Evolutionary conservation across 2,329 filamentous ascomycete genomes (phyloP), one percentile per base, ranked within the genome.

Genomic region (Alternaria alternata): DNA sequence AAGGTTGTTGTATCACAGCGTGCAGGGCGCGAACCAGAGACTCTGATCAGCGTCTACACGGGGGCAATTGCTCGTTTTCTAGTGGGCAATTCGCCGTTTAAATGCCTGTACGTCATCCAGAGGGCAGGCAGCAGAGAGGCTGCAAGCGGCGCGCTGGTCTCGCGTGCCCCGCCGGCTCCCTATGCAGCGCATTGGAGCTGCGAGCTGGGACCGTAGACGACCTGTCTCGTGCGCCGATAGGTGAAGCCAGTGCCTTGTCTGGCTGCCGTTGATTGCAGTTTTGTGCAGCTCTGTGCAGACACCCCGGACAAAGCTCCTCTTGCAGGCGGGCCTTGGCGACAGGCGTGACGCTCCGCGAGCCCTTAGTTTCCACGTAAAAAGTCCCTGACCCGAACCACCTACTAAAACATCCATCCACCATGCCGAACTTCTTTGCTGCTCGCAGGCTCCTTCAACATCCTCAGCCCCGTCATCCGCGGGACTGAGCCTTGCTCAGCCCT

Each of bases 381-480:
- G 67, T 72, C 70, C 73, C 74, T 73, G 70, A 70, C 62, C 66
- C 65, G 54, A 64, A 71, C 63, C 66, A 69, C 68, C 70, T 75
- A 74, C 66, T 68, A 67, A 74, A 75, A 72, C 71, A 75, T 70
- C 70, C 69, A 75, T 73, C 69, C 74, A 78, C 75, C 75, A 78
- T 78, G 75, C 68, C 66, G 68, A 63, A 67, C 73, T 71, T 72
- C 75, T 75, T 74, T 71, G 69, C 72, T 74, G 75, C 78, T 70
- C 70, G 65, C 74, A 81, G 79, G 79, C 77, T 78, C 68, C 69
- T 76, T 73, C 72, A 78, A 69, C 77, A 75, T 78, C 79, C 79
- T 79, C 81, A 81, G 79, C 79, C 80, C 79, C 80, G 81, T 81
- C 80, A 78, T 76, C 80, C 81, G 78, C 79, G 81, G 81, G 80